phyloP scores from a whole-genome alignment of 2,329 filamentous ascomycete species.

The Didymella glomerata region DNA sequence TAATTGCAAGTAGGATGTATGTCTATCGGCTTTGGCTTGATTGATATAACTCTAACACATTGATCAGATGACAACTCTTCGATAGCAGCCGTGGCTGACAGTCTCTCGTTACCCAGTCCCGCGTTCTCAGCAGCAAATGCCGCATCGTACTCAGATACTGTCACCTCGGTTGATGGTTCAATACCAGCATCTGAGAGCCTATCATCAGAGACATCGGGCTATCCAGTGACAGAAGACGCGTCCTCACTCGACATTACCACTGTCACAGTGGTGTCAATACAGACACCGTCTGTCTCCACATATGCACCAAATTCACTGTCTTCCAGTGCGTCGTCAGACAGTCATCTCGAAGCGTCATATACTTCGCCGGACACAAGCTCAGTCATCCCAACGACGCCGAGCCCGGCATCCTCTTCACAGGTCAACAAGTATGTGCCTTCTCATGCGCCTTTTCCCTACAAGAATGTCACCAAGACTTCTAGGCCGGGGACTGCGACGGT shows the following conservation, averaged over 20 bases:
- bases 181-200: neutral
- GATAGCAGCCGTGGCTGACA: slow-evolving; percentile 7
- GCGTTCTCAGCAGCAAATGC: neutral
- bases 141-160: neutral
- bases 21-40: slow-evolving; percentile 8
- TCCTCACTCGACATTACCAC: neutral
- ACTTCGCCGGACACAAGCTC: neutral
- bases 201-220: neutral
- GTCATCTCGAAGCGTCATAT: neutral
- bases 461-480: slow-evolving; percentile 6
- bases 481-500: neutral
- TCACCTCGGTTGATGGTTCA: neutral
- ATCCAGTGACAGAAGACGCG: neutral
- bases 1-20: slow-evolving; percentile 30
- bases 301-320: neutral
- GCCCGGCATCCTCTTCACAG: neutral
- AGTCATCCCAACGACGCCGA: neutral
- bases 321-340: neutral
- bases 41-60: slow-evolving; percentile 6
- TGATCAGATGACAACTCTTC: slow-evolving; percentile 19
- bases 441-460: slow-evolving; percentile 2
- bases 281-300: slow-evolving; percentile 1
- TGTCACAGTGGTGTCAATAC: slow-evolving; percentile 2
- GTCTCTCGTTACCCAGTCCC: slow-evolving; percentile 2
- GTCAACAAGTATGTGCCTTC: slow-evolving; percentile 4